Evolutionary conservation across 345 rosid species (phyloP).

Genomic region (Durio zibethinus): DNA sequence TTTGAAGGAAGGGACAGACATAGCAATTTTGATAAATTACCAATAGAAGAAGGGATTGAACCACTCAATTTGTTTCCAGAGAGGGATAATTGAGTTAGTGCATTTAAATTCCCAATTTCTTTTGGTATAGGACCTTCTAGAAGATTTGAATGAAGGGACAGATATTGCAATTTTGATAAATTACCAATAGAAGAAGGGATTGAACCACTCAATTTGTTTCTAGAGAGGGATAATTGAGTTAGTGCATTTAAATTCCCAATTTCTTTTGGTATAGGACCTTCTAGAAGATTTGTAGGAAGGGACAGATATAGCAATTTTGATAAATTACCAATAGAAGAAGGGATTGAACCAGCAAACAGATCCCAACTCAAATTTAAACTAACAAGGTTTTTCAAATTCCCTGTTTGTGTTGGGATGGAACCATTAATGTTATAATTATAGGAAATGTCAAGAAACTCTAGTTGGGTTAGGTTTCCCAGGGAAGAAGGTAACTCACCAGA

Average conservation of each 20-base stretch:
- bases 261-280: no score
- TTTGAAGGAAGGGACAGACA: background rate
- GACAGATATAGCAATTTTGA: no score
- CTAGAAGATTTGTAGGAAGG: no score
- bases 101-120: no score
- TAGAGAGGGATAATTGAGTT: no score
- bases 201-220: no score
- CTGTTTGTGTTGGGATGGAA: background rate
- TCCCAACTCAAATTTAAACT: background rate
- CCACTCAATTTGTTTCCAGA: background rate
- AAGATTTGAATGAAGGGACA: no score
- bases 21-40: background rate
- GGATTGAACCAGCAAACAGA: background rate
- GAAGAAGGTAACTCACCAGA: background rate
- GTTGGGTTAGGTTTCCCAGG: background rate
- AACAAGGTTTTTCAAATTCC: background rate
- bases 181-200: no score
- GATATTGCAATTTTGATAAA: no score
- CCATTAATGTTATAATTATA: background rate
- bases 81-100: no score
- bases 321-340: background rate
- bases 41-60: background rate
- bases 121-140: no score
- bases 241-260: no score
- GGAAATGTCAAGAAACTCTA: background rate